A percentile compares a stretch with the other conserved stretches of the same genome.
These are phyloP conservation scores for Zymoseptoria tritici DNA, from an alignment of 2,329 filamentous ascomycete species.

Conservation along the genomic window DNA sequence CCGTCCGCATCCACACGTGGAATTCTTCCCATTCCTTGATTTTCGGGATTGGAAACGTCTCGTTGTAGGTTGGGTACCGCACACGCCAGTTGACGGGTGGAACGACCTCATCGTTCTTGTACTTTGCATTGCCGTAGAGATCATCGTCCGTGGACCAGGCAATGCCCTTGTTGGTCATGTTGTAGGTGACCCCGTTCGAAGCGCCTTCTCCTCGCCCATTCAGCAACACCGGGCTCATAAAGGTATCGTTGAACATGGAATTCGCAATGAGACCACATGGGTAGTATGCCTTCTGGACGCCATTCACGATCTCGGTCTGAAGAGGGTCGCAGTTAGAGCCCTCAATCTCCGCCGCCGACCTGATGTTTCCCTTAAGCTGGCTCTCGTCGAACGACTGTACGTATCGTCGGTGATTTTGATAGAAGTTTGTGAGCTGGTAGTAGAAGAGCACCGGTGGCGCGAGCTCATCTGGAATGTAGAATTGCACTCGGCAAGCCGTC, in stretches of 20 bases:
- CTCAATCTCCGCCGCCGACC: slow-evolving; percentile 45
- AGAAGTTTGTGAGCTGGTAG: slow-evolving; percentile 95
- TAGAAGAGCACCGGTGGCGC: slow-evolving; percentile 81
- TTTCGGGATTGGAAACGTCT: slow-evolving; percentile 59
- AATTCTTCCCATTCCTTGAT: slow-evolving; percentile 73
- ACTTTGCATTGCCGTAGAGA: slow-evolving; percentile 64
- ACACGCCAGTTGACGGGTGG: slow-evolving; percentile 81
- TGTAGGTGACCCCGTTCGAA: slow-evolving; percentile 48
- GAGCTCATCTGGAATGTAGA: slow-evolving; percentile 72
- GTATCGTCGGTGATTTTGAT: slow-evolving; percentile 96
- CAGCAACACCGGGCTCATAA: slow-evolving; percentile 56
- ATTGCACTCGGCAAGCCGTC: slow-evolving; percentile 62
- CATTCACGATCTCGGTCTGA: slow-evolving; percentile 28
- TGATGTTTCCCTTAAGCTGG: slow-evolving; percentile 67
- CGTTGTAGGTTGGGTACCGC: slow-evolving; percentile 66
- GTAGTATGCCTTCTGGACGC: slow-evolving; percentile 62
- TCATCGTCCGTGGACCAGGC: slow-evolving; percentile 79
- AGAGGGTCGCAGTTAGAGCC: slow-evolving; percentile 71
- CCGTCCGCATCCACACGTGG: slow-evolving; percentile 98
- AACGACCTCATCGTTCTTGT: slow-evolving; percentile 57
- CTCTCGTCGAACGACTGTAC: slow-evolving; percentile 79
- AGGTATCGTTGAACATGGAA: slow-evolving; percentile 93
- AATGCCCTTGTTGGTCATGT: slow-evolving; percentile 71
- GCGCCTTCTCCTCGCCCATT: slow-evolving; percentile 40
- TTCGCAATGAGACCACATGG: slow-evolving; percentile 96